Evolutionary conservation across 805 yeast genomes (phyloP), one percentile per base, ranked within the genome.

Genomic region (Spathaspora sp.): DNA sequence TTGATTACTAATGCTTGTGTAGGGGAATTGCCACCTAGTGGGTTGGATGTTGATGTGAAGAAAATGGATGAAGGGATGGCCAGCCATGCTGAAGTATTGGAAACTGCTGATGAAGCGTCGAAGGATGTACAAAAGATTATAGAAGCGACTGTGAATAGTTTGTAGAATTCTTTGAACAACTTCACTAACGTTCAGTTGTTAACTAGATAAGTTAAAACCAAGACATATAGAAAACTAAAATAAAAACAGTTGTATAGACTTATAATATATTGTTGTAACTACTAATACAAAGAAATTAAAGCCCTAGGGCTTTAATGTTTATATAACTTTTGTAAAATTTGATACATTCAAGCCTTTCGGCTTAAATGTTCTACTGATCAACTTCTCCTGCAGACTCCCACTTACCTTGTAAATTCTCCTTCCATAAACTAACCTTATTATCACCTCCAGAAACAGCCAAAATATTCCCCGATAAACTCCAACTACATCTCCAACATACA

Each of bases 381-480:
- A 94, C 94, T 64, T 86, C 96, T 49, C 98, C 98, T n/a, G 97
- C 97, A 51, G 89, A 78, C 72, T 93, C 97, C 99, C 99, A 93
- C 62, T 85, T 83, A 49, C 97, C 97, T 62, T 84, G 84, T 58
- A 92, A 77, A 65, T 86, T 89, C 72, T 94, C 99, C 72, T 91
- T 92, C 98, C 98, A 94, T 67, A 94, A 79, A 31, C 97, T 90
- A 44, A 94, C 93, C 72, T 88, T 90, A 69, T 92, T 92, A 68
- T 94, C 98, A 50, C 98, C 98, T 46, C 97, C 97, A 47, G 94
- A 84, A 43, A 94, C 87, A 5, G 99, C 99, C 60, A 94, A 80
- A 29, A 94, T 85, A 67, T 94, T 94, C 49, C 99, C 99, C 46
- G 96, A 87, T 59, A 92, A 77, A 11, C 97, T 90, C 99, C 99